Evolutionary conservation across 73 alveolate genomes (phyloP).

Genomic region (Tetrahymena borealis): DNA sequence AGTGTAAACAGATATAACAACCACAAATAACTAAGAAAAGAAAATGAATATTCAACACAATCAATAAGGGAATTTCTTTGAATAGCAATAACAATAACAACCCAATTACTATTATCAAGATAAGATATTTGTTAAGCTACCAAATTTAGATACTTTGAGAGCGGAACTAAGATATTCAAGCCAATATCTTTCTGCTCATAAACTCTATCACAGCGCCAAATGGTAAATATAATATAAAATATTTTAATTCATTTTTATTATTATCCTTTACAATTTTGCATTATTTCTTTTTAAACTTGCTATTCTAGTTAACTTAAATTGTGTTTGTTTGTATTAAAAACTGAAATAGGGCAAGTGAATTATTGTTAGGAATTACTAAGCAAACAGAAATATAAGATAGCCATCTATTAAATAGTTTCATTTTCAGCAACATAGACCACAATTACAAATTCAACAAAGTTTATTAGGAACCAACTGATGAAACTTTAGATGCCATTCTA

Average conservation of each 20-base stretch:
- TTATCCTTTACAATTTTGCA: too few relatives aligned
- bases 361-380: slow-evolving; percentile 43
- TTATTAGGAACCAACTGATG: slow-evolving; percentile 60
- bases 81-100: too few relatives aligned
- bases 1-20: too few relatives aligned
- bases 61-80: not conserved
- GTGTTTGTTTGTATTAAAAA: not conserved
- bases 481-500: slow-evolving; percentile 61
- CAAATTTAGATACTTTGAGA: slow-evolving; percentile 20
- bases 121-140: slow-evolving; percentile 16
- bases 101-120: not conserved
- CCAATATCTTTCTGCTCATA: slow-evolving; percentile 54
- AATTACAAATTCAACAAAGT: slow-evolving; percentile 51
- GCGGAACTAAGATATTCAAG: slow-evolving; percentile 74
- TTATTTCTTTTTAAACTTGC: too few relatives aligned
- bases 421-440: slow-evolving; percentile 47
- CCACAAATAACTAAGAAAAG: too few relatives aligned
- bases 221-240: slow-evolving; percentile 19
- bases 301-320: not conserved
- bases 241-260: too few relatives aligned
- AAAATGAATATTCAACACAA: not conserved
- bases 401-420: slow-evolving; percentile 17
- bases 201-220: slow-evolving; percentile 75
- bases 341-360: slow-evolving; percentile 50
- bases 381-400: slow-evolving; percentile 31